phyloP scores from a whole-genome alignment of 1,139 yeast genomes.

The Debaryomyces nepalensis region DNA sequence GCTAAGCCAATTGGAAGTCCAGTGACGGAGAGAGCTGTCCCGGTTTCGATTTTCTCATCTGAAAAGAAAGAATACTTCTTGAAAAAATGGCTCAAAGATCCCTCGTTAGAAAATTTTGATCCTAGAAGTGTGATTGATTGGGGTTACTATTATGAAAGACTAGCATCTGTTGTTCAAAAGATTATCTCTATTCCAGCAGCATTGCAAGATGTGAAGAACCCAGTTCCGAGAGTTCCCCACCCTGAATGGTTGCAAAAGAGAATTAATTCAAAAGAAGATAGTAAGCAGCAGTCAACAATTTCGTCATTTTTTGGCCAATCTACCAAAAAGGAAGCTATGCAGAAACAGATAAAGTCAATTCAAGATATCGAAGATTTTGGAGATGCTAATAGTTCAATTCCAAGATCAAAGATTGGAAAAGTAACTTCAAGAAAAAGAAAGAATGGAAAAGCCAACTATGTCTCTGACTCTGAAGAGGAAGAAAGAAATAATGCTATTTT shows the following conservation, averaged over 20 bases:
- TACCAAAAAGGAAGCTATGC: slow-evolving; percentile 34
- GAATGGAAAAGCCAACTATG: slow-evolving; percentile 25
- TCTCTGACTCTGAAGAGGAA: slow-evolving; percentile 46
- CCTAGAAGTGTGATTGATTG: slow-evolving; percentile 92
- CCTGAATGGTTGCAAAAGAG: slow-evolving; percentile 89
- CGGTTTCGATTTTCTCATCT: slow-evolving; percentile 93
- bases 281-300: slow-evolving; percentile 72
- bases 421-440: slow-evolving; percentile 50
- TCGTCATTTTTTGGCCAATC: slow-evolving; percentile 57
- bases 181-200: slow-evolving; percentile 98
- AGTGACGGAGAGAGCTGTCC: slow-evolving; percentile 94
- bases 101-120: slow-evolving; percentile 78
- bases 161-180: slow-evolving; percentile 92
- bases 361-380: slow-evolving; percentile 86
- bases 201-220: slow-evolving; percentile 83
- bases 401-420: slow-evolving; percentile 50
- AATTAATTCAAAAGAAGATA: slow-evolving; percentile 63
- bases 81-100: slow-evolving; percentile 86
- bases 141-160: slow-evolving; percentile 88
- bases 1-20: slow-evolving; percentile 85
- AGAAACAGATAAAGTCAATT: slow-evolving; percentile 33
- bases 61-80: slow-evolving; percentile 67
- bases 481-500: slow-evolving; percentile 48
- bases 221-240: slow-evolving; percentile 92
- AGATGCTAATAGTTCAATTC: slow-evolving; percentile 27